Evolutionary conservation across 257 asterid genomes (phyloP).

Genomic region (Jasminum sambac): DNA sequence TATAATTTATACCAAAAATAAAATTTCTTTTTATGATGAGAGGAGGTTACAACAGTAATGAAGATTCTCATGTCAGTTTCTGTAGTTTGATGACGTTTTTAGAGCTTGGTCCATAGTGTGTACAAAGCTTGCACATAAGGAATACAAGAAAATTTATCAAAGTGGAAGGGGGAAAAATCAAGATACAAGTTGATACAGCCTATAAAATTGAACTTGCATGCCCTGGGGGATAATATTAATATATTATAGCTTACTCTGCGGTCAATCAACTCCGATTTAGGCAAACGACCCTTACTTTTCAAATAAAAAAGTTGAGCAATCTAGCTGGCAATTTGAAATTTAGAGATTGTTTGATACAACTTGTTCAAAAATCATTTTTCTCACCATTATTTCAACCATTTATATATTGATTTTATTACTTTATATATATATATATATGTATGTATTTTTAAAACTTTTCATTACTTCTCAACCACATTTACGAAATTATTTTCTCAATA

Average conservation of each 20-base stretch:
- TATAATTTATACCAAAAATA: background rate
- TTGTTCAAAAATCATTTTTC: too few relatives aligned
- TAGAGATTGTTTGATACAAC: background rate
- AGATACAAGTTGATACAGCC: background rate
- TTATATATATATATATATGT: too few relatives aligned
- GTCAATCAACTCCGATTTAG: background rate
- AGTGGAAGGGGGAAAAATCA: background rate
- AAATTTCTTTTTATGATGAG: background rate
- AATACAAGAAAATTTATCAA: conserved; percentile 24
- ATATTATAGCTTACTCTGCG: background rate
- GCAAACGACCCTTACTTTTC: background rate
- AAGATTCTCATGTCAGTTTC: conserved; percentile 42
- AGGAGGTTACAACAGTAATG: conserved; percentile 35
- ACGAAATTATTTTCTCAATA: too few relatives aligned
- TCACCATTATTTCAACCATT: too few relatives aligned
- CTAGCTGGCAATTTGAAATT: background rate
- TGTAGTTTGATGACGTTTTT: conserved; percentile 40
- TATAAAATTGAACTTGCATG: background rate
- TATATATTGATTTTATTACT: background rate
- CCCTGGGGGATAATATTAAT: too few relatives aligned
- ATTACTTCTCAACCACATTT: too few relatives aligned
- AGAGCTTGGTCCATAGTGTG: conserved; percentile 30
- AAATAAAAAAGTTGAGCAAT: background rate
- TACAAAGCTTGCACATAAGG: conserved; percentile 29
- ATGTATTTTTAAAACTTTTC: too few relatives aligned